Conservation (phyloP, 2,329 filamentous ascomycete species). For the Calonectria ilicicola region DNA sequence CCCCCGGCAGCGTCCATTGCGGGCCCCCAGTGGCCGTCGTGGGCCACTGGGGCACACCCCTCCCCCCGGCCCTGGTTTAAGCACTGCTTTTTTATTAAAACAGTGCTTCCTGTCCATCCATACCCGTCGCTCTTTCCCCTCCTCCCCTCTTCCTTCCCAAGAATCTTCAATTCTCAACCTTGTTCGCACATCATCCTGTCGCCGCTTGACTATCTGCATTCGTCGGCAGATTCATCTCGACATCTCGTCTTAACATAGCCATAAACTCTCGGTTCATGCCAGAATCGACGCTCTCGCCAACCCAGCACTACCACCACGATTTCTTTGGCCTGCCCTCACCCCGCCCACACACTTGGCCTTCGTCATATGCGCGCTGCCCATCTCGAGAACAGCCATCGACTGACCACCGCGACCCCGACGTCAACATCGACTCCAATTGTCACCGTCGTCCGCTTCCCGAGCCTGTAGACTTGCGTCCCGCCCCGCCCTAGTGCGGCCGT, state of each 20-base stretch:
- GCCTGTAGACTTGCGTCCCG: slow-evolving; percentile 34
- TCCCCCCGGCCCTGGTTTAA: slow-evolving; percentile 38
- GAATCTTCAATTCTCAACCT: slow-evolving; percentile 36
- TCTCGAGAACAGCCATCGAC: slow-evolving; percentile 38
- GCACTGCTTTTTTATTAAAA: slow-evolving; percentile 46
- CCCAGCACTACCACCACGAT: slow-evolving; percentile 32
- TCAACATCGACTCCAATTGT: slow-evolving; percentile 24
- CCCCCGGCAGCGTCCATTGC: slow-evolving; percentile 13
- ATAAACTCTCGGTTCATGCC: slow-evolving; percentile 39
- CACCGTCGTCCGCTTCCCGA: slow-evolving; percentile 34
- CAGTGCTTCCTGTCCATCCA: slow-evolving; percentile 45
- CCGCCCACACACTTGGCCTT: slow-evolving; percentile 20
- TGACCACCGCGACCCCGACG: slow-evolving; percentile 39
- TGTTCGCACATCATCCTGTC: slow-evolving; percentile 29
- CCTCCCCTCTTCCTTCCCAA: slow-evolving; percentile 42
- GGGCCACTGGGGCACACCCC: slow-evolving; percentile 28
- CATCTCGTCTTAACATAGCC: slow-evolving; percentile 18
- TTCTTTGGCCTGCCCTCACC: slow-evolving; percentile 25
- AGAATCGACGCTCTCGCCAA: slow-evolving; percentile 40
- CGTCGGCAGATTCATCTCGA: slow-evolving; percentile 18
- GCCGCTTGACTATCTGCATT: slow-evolving; percentile 26
- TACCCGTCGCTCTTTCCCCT: slow-evolving; percentile 37
- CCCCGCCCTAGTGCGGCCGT: slow-evolving; percentile 47
- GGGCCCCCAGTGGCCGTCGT: slow-evolving; percentile 16
- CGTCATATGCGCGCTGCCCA: slow-evolving; percentile 39